phyloP scores from a whole-genome alignment of 1,139 yeast genomes.

The Nadsonia commutata region DNA sequence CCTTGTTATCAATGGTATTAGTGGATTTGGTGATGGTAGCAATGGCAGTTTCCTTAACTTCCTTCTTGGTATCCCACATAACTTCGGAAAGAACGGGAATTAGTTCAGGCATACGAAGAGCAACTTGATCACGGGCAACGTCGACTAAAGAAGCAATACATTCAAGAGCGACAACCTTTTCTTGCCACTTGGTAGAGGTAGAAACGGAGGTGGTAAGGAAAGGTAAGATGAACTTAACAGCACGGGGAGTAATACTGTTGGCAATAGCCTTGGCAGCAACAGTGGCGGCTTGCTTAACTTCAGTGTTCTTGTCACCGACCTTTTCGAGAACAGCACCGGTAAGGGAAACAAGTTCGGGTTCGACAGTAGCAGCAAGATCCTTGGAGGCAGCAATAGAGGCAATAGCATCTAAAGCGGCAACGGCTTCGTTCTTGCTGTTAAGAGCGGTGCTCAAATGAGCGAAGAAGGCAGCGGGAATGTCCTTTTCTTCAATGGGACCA shows the following conservation, averaged over 20 bases:
- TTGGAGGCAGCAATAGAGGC: constrained; percentile 69
- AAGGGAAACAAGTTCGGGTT: constrained; percentile 79
- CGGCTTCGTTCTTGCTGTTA: constrained; percentile 57
- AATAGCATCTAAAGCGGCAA: constrained; percentile 76
- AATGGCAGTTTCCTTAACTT: constrained; percentile 93
- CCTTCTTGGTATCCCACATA: constrained; percentile 99
- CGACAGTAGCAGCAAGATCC: constrained; percentile 80
- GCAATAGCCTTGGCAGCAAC: constrained; percentile 67
- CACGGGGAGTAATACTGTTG: constrained; percentile 75
- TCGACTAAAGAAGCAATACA: constrained; percentile 81
- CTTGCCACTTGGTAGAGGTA: constrained; percentile 90
- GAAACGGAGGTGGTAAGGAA: constrained; percentile 54
- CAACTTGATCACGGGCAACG: constrained; percentile 88
- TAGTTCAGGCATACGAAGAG: constrained; percentile 98
- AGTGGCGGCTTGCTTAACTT: constrained; percentile 53
- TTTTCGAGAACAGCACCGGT: constrained; percentile 55
- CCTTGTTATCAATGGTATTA: constrained; percentile 97
- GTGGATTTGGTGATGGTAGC: constrained; percentile 92
- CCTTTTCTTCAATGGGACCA: constrained; percentile 96
- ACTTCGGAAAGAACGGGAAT: constrained; percentile 97
- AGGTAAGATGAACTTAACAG: constrained; percentile 84
- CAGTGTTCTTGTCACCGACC: constrained; percentile 83
- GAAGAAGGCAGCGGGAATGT: constrained; percentile 86
- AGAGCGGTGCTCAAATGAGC: constrained; percentile 60
- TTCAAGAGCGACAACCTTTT: constrained; percentile 82